A percentile compares a stretch with the other conserved stretches of the same genome.
phyloP scores from a whole-genome alignment of 441 rosid species.

The Bruguiera hainesii region DNA sequence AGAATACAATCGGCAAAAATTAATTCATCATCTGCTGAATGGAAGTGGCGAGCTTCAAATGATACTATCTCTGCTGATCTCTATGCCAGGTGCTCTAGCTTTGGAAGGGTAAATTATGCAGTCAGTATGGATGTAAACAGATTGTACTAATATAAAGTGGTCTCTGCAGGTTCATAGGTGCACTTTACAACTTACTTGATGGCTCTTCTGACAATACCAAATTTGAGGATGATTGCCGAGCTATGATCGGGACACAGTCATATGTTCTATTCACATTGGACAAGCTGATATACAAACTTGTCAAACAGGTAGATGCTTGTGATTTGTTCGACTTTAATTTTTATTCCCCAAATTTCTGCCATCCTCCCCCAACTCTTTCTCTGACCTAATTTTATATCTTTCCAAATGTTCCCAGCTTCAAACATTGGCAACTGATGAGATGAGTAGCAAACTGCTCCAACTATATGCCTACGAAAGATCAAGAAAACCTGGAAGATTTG shows the following conservation, averaged over 20 bases:
- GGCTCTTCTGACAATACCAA: slow-evolving; percentile 94
- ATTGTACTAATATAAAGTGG: slow-evolving; percentile 11
- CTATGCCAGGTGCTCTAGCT: slow-evolving; percentile 64
- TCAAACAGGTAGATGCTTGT: slow-evolving; percentile 67
- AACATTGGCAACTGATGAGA: slow-evolving; percentile 75
- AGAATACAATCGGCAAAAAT: slow-evolving; percentile 89
- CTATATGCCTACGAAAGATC: slow-evolving; percentile 79
- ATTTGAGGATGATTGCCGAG: slow-evolving; percentile 97
- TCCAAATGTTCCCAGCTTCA: slow-evolving; percentile 59
- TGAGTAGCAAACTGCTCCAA: slow-evolving; percentile 86
- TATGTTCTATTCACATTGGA: slow-evolving; percentile 93
- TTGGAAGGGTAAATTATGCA: slow-evolving; percentile 14
- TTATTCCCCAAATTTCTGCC: background rate
- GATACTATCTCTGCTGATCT: slow-evolving; percentile 67
- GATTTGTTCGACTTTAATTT: slow-evolving; percentile 2
- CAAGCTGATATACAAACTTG: slow-evolving; percentile 87
- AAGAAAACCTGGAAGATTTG: slow-evolving; percentile 63
- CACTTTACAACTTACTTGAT: slow-evolving; percentile 91
- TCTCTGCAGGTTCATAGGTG: slow-evolving; percentile 74
- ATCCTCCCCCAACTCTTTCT: slow-evolving; percentile 2
- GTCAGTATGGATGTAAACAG: slow-evolving; percentile 7
- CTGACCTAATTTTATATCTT: background rate
- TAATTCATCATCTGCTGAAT: slow-evolving; percentile 83
- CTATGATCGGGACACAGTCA: slow-evolving; percentile 95
- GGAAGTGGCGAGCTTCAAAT: slow-evolving; percentile 86